Percentiles rank a stretch among this genome's conserved stretches.
Evolutionary conservation across 148 eudicot genomes (phyloP).

Genomic region (Persicaria maculosa): DNA sequence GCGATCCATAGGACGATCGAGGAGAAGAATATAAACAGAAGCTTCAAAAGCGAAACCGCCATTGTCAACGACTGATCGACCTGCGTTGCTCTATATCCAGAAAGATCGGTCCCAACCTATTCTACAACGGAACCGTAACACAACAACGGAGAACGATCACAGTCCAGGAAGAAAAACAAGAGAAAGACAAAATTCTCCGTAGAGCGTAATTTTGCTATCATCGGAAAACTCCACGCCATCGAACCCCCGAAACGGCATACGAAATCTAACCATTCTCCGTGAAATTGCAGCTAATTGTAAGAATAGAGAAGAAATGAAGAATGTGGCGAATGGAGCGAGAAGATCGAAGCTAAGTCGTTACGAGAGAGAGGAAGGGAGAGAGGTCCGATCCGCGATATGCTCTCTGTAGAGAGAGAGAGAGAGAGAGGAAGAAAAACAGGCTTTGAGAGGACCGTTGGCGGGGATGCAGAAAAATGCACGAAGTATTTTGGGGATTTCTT

Average conservation of each 20-base stretch:
- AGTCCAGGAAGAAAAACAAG: background rate
- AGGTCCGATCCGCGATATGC: slow-evolving; percentile 45
- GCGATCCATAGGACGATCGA: slow-evolving; percentile 64
- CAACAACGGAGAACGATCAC: background rate
- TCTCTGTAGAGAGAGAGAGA: slow-evolving; percentile 12
- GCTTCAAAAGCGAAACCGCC: slow-evolving; percentile 67
- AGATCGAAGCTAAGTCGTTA: slow-evolving; percentile 29
- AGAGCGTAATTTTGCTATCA: background rate
- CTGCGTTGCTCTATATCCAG: background rate
- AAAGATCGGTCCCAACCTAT: slow-evolving; percentile 1
- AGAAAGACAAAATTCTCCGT: background rate
- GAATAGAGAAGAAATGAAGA: background rate
- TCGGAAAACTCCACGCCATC: background rate
- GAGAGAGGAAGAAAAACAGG: background rate
- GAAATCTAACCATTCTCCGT: slow-evolving; percentile 9
- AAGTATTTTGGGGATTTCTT: background rate
- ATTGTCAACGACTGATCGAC: slow-evolving; percentile 21
- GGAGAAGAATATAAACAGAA: slow-evolving; percentile 54
- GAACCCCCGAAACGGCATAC: background rate
- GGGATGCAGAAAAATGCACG: slow-evolving; percentile 10
- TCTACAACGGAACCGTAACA: background rate
- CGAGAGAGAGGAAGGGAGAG: slow-evolving; percentile 16
- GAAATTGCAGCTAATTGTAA: slow-evolving; percentile 1
- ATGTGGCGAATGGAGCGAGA: slow-evolving; percentile 18
- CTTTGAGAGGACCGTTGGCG: slow-evolving; percentile 10